These are phyloP conservation scores for Arthrobotrys pseudoclavata DNA, from an alignment of 2,329 filamentous ascomycete genomes.

Conservation along the genomic window DNA sequence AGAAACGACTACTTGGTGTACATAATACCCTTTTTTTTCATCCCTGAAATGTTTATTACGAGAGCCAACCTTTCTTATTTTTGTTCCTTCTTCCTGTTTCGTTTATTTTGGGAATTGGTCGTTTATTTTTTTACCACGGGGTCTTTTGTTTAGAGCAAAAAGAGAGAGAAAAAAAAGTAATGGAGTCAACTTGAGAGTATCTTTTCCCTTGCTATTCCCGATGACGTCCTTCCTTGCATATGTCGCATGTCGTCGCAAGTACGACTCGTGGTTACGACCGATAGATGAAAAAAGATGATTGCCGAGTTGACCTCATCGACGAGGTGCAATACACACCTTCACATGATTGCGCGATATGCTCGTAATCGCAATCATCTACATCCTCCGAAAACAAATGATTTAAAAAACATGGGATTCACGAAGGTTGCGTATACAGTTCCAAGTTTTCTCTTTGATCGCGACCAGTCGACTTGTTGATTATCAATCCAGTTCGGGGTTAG, in stretches of 20 bases:
- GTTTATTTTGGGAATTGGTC: background rate
- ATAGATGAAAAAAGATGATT: background rate
- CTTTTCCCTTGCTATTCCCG: too few relatives aligned
- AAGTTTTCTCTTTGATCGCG: too few relatives aligned
- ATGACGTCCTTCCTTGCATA: too few relatives aligned
- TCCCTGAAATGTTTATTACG: background rate
- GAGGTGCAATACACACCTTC: background rate
- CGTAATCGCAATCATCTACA: background rate
- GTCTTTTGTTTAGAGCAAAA: background rate
- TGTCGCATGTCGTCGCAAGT: background rate
- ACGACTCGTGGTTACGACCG: background rate
- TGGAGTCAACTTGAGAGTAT: background rate
- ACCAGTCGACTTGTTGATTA: too few relatives aligned
- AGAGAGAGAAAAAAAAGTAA: constrained; percentile 5
- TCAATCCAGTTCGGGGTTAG: too few relatives aligned
- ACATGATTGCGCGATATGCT: constrained; percentile 5
- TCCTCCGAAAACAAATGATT: background rate
- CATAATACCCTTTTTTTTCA: constrained; percentile 26
- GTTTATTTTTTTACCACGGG: background rate
- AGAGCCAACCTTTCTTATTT: background rate
- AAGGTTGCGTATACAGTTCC: too few relatives aligned
- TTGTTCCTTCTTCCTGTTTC: background rate
- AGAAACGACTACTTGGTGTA: constrained; percentile 17
- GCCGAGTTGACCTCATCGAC: too few relatives aligned
- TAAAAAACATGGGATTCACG: too few relatives aligned